Evolutionary conservation across 495 filamentous ascomycete genomes (phyloP).

Genomic region (Penicillium malachiteum): DNA sequence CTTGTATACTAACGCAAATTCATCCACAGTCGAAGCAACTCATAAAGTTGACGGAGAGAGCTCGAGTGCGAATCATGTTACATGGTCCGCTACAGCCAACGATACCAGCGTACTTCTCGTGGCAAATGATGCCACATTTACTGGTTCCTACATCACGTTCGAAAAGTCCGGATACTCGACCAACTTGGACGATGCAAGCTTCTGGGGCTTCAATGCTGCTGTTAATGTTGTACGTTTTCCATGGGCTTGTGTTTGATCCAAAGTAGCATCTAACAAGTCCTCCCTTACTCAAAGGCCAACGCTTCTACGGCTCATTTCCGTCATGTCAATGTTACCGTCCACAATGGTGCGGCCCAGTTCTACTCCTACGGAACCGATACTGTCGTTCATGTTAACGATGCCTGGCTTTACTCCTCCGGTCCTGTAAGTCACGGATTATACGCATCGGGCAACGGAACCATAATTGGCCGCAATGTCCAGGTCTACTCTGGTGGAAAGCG

Average conservation of each 20-base stretch:
- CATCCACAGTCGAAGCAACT: slow-evolving; percentile 7
- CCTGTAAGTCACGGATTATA: slow-evolving; percentile 20
- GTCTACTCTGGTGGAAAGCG: slow-evolving; percentile 19
- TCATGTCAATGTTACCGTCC: slow-evolving; percentile 14
- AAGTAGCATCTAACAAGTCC: not conserved
- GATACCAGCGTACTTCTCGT: slow-evolving; percentile 20
- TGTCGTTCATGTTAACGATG: slow-evolving; percentile 15
- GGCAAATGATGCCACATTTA: slow-evolving; percentile 9
- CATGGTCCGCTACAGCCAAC: slow-evolving; percentile 17
- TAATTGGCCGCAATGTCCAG: slow-evolving; percentile 9
- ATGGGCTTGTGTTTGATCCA: not conserved
- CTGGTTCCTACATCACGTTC: slow-evolving; percentile 9
- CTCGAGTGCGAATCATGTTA: slow-evolving; percentile 9
- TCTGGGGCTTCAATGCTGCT: slow-evolving; percentile 21
- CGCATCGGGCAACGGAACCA: slow-evolving; percentile 19
- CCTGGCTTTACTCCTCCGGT: slow-evolving; percentile 22
- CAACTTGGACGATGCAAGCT: slow-evolving; percentile 17
- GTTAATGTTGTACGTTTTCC: slow-evolving; percentile 16
- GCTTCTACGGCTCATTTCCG: slow-evolving; percentile 12
- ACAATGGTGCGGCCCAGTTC: slow-evolving; percentile 15
- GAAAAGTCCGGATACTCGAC: slow-evolving; percentile 18
- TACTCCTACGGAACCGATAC: slow-evolving; percentile 16
- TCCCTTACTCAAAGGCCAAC: slow-evolving; percentile 6
- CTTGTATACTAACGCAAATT: not conserved
- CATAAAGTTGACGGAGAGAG: slow-evolving; percentile 7